A percentile compares a stretch with the other conserved stretches of the same genome.
Evolutionary conservation across 2,329 filamentous ascomycete species (phyloP).

Genomic region (Arthrobotrys iridis): DNA sequence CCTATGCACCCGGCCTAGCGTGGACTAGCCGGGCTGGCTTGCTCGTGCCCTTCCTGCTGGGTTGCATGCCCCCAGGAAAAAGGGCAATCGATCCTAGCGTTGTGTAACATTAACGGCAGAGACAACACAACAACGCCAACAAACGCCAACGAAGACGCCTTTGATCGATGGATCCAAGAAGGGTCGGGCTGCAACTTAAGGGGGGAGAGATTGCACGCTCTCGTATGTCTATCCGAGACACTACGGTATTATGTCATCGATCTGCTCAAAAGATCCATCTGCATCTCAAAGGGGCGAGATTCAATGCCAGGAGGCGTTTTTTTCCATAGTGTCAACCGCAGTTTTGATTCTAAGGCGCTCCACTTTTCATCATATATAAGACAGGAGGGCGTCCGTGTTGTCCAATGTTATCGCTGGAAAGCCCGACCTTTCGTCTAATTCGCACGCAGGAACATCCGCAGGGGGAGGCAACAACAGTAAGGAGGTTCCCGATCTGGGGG

Average conservation of each 20-base stretch:
- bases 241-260: conserved; percentile 5
- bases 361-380: conserved; percentile 22
- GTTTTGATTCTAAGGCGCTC: neutral
- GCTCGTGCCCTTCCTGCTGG: neutral
- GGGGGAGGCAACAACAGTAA: conserved; percentile 44
- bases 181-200: no score
- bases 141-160: neutral
- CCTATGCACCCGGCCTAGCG: conserved; percentile 8
- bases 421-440: conserved; percentile 37
- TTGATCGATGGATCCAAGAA: neutral
- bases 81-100: conserved; percentile 20
- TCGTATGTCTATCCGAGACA: neutral
- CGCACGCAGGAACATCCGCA: conserved; percentile 51
- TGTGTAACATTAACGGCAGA: conserved; percentile 31
- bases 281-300: neutral
- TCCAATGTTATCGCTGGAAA: conserved; percentile 41
- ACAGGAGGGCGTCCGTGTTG: conserved; percentile 34
- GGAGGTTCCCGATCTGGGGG: conserved; percentile 28
- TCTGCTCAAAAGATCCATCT: neutral
- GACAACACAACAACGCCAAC: conserved; percentile 33
- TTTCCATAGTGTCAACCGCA: neutral
- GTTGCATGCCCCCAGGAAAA: neutral
- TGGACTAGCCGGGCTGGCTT: neutral
- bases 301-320: neutral
- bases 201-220: no score